Evolutionary conservation across 257 asterid species (phyloP).

Genomic region (Solanum rostratum): DNA sequence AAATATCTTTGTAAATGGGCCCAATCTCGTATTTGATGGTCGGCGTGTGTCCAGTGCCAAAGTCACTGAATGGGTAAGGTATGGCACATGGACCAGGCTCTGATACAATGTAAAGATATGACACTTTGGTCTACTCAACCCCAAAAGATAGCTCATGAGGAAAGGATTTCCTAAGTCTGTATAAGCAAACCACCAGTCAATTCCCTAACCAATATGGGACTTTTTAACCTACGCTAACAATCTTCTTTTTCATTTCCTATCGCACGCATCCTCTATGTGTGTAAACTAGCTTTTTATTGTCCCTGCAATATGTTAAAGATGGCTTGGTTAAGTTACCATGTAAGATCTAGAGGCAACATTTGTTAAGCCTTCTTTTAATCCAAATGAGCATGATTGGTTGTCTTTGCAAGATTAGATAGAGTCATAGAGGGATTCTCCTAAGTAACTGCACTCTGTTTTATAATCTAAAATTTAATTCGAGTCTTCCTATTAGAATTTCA

Average conservation of each 20-base stretch:
- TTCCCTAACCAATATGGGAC: too few species aligned
- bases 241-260: neutral
- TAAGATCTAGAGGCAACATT: neutral
- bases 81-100: too few species aligned
- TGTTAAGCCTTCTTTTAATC: neutral
- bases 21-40: too few species aligned
- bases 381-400: neutral
- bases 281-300: neutral
- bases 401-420: neutral
- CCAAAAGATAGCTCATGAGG: too few species aligned
- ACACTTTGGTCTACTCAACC: too few species aligned
- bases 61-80: too few species aligned
- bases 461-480: neutral
- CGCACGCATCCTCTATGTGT: neutral
- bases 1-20: neutral
- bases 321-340: neutral
- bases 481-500: neutral
- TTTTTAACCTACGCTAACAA: too few species aligned
- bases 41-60: too few species aligned
- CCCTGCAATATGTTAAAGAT: neutral
- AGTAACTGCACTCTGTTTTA: neutral
- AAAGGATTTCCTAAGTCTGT: too few species aligned
- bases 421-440: neutral
- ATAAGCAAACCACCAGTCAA: too few species aligned
- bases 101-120: too few species aligned